These are phyloP conservation scores for Apiospora phragmitis DNA, from an alignment of 2,329 filamentous ascomycete genomes.

Conservation along the genomic window DNA sequence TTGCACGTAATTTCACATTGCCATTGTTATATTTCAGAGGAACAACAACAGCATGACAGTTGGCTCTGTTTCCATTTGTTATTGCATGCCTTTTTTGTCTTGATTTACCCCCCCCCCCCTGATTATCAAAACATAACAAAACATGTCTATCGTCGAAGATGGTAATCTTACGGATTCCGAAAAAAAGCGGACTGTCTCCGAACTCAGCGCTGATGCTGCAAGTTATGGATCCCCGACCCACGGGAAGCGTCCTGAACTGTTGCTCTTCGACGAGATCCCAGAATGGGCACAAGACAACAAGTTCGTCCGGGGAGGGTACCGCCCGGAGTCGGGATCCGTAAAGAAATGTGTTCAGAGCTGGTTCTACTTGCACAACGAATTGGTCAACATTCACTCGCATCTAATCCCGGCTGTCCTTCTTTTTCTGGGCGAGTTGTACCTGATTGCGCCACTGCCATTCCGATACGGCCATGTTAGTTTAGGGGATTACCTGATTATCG, in stretches of 20 bases:
- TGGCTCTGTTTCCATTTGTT: not conserved
- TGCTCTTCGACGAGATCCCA: conserved; percentile 35
- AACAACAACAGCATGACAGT: not conserved
- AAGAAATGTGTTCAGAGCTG: conserved; percentile 39
- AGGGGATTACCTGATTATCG: conserved; percentile 40
- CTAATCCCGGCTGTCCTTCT: conserved; percentile 43
- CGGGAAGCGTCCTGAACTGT: conserved; percentile 15
- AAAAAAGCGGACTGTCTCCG: conserved; percentile 5
- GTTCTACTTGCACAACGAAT: conserved; percentile 44
- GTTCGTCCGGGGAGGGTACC: conserved; percentile 43
- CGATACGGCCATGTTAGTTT: conserved; percentile 14
- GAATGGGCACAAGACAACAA: conserved; percentile 44
- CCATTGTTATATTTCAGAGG: not conserved
- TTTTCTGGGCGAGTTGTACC: conserved; percentile 30
- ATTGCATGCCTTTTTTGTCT: not conserved
- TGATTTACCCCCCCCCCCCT: not conserved
- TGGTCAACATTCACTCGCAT: conserved; percentile 44
- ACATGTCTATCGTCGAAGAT: not conserved
- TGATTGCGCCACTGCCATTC: conserved; percentile 22
- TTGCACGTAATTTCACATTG: not conserved
- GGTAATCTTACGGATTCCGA: conserved; percentile 2
- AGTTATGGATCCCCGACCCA: not conserved
- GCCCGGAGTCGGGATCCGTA: conserved; percentile 39
- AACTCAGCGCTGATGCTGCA: not conserved
- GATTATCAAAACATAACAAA: not conserved